Conservation (phyloP, 129 eudicot genomes). For the Helichrysum umbraculigerum region DNA sequence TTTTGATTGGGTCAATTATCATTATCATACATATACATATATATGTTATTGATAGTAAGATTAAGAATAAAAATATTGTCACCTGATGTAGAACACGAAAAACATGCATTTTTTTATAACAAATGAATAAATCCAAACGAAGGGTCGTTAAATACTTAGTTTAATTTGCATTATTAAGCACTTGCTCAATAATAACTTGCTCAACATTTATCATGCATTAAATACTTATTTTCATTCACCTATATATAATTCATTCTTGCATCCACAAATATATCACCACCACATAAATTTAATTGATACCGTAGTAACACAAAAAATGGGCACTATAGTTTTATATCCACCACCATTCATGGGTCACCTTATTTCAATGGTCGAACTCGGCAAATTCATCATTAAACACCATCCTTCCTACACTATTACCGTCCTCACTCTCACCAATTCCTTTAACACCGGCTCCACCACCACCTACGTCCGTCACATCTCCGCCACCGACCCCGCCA, state of each 20-base stretch:
- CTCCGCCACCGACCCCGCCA: slow-evolving; percentile 46
- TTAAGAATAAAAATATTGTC: too few relatives aligned
- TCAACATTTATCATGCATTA: too few relatives aligned
- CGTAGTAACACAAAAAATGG: not conserved
- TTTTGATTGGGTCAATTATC: too few relatives aligned
- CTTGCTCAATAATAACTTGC: too few relatives aligned
- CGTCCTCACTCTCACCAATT: slow-evolving; percentile 35
- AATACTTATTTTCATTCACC: not conserved
- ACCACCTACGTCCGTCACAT: slow-evolving; percentile 42
- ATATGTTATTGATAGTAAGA: too few relatives aligned
- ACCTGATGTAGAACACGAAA: too few relatives aligned
- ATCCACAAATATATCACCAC: not conserved
- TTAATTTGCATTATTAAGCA: too few relatives aligned
- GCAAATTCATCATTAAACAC: slow-evolving; percentile 39
- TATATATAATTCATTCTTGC: not conserved
- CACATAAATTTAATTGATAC: too few relatives aligned
- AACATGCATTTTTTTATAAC: too few relatives aligned
- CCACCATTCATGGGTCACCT: slow-evolving; percentile 49
- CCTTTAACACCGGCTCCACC: slow-evolving; percentile 42
- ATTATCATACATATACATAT: too few relatives aligned
- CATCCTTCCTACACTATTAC: slow-evolving; percentile 36
- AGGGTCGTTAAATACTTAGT: too few relatives aligned
- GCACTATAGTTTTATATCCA: slow-evolving; percentile 37
- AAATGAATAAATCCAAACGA: too few relatives aligned
- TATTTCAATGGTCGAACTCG: slow-evolving; percentile 57